A percentile compares a stretch with the other conserved stretches of the same genome.
phyloP scores from a whole-genome alignment of 2,329 filamentous ascomycete species.

The Aspergillus sp. region DNA sequence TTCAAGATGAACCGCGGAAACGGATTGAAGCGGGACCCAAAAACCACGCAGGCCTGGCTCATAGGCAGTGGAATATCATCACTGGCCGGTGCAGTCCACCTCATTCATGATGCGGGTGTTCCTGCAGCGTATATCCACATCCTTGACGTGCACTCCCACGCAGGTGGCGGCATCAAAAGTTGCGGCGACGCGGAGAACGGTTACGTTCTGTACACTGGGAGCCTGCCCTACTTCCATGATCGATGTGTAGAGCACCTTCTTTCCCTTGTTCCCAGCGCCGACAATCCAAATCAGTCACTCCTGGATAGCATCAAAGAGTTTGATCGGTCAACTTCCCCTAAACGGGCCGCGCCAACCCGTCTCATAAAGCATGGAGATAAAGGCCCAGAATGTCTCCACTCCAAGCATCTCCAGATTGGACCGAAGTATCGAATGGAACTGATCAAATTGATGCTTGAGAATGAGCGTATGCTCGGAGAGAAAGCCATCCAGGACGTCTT shows the following conservation, averaged over 20 bases:
- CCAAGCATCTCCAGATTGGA: constrained; percentile 11
- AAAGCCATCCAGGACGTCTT: constrained; percentile 35
- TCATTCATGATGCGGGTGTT: constrained; percentile 39
- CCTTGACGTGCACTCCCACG: constrained; percentile 32
- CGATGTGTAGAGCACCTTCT: constrained; percentile 39
- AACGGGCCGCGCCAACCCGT: constrained; percentile 5
- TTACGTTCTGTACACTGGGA: constrained; percentile 38
- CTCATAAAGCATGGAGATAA: background rate
- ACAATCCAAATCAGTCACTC: constrained; percentile 1
- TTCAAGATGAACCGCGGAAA: background rate
- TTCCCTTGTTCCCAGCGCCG: constrained; percentile 28
- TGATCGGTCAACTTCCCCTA: background rate
- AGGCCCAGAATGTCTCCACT: constrained; percentile 11
- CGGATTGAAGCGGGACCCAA: constrained; percentile 12
- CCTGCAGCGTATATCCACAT: constrained; percentile 38
- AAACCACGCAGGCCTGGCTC: constrained; percentile 33
- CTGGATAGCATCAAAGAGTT: constrained; percentile 9
- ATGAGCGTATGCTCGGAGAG: constrained; percentile 26
- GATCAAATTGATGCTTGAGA: constrained; percentile 21
- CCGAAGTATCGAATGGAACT: constrained; percentile 23
- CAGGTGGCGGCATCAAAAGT: constrained; percentile 37
- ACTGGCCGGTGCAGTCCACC: constrained; percentile 39
- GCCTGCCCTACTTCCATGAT: constrained; percentile 39
- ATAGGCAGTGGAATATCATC: constrained; percentile 42
- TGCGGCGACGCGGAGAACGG: constrained; percentile 33